Evolutionary conservation across 164 flowering plant species (phyloP), one percentile per base, ranked within the genome.

Genomic region (Amborella trichopoda): DNA sequence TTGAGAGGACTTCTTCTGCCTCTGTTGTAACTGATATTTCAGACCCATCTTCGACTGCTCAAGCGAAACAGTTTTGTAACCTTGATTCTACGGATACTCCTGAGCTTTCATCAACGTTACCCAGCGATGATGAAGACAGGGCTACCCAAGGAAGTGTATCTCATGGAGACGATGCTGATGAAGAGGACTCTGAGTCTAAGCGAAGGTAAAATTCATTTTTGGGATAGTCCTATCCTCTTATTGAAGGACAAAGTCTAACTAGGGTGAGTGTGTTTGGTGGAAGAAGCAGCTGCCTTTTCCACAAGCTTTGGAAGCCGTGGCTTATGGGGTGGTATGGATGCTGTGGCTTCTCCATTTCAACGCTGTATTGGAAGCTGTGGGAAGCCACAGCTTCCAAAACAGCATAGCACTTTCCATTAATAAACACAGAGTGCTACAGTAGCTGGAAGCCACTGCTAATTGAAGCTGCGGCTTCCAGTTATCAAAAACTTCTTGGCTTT

Each of bases 111-210:
- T 75, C 91, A 20, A 64, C 85, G 40, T 61, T 70, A 43, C 76
- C 75, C 36, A 71, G 73, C 47, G 68, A 70, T 33, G 56, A 37
- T n/a, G 41, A 37, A 37, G 41, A 37, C 19, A 37, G 59, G 49
- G 70, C 73, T 19, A 67, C 76, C 14, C 80, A 73, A 30, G 77
- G 71, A 53, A 72, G 77, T 63, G 62, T 57, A 18, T 73, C 75
- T 36, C 48, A 54, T 40, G 77, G 59, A 16, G 78, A 71, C 40
- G 82, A 74, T 57, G 77, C 49, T 51, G 74, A 80, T 49, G 80
- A 62, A 40, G 78, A 68, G 19, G 97, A 80, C 45, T 67, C 78
- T 3, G 82, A 81, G 46, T 68, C 78, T 21, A 88, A 81, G 56
- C 64, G 83, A 63, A 80, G 97, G 94, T 81, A n/a, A 6, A n/a